Conservation (phyloP, 208 protist species). For the Leishmania tarentolae region DNA sequence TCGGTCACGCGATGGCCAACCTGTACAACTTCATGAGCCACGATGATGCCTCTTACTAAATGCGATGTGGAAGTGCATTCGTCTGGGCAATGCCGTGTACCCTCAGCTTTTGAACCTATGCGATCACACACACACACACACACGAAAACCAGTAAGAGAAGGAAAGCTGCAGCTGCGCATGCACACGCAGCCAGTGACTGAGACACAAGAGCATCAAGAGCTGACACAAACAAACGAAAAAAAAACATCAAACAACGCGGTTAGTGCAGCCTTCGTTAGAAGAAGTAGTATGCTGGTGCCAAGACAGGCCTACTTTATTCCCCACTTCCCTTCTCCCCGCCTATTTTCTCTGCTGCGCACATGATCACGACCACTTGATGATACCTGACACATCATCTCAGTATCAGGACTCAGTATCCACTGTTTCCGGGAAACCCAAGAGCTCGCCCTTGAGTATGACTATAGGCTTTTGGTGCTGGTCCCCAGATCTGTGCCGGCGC, state of each 20-base stretch:
- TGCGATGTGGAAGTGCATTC: neutral
- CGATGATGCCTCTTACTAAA: conserved; percentile 8
- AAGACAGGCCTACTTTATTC: neutral
- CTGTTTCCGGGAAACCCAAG: neutral
- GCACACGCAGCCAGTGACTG: neutral
- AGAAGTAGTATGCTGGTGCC: neutral
- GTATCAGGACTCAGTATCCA: neutral
- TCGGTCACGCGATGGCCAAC: conserved; percentile 11
- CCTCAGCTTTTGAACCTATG: neutral
- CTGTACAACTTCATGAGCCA: conserved; percentile 27
- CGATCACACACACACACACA: neutral
- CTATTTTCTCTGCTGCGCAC: neutral
- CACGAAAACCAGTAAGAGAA: neutral
- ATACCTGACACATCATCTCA: neutral
- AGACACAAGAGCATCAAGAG: neutral
- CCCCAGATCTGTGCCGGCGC: neutral
- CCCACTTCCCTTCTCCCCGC: neutral
- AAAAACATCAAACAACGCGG: neutral
- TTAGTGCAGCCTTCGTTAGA: neutral
- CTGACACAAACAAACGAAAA: too few species aligned
- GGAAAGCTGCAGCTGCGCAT: neutral
- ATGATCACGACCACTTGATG: neutral
- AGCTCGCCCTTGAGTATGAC: neutral
- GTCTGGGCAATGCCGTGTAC: neutral
- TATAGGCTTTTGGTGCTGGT: neutral